A percentile compares a stretch with the other conserved stretches of the same genome.
These are phyloP conservation scores for Leccinum boreale DNA, from an alignment of 768 basidiomycete genomes.

Conservation along the genomic window DNA sequence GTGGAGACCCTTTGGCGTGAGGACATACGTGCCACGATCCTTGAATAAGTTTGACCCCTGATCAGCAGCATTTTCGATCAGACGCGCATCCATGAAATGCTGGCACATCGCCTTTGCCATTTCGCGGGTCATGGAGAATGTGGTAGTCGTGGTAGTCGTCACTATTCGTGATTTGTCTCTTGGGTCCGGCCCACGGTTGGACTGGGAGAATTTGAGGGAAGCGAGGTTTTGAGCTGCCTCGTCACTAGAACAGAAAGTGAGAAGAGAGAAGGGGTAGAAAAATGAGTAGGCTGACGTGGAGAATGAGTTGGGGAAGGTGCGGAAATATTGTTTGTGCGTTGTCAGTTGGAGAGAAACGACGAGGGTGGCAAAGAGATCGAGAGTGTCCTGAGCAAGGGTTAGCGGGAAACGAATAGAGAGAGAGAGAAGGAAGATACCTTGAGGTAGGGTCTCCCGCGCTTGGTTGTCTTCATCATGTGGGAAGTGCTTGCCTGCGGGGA, in stretches of 20 bases:
- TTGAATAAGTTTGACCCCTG: constrained; percentile 88
- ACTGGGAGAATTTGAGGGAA: constrained; percentile 97
- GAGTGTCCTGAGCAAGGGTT: constrained; percentile 69
- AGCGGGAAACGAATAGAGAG: constrained; percentile 6
- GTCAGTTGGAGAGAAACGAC: constrained; percentile 88
- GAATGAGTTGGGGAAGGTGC: constrained; percentile 91
- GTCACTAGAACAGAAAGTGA: constrained; percentile 54
- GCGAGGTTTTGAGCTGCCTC: constrained; percentile 92
- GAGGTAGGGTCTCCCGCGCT: constrained; percentile 89
- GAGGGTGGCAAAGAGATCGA: constrained; percentile 96
- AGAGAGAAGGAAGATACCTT: constrained; percentile 53
- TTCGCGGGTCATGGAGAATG: constrained; percentile 98
- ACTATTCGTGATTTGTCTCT: constrained; percentile 97
- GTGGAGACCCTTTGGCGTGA: constrained; percentile 97
- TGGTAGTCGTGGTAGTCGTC: constrained; percentile 98
- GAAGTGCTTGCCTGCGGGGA: constrained; percentile 62
- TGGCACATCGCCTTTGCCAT: constrained; percentile 99
- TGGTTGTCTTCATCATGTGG: constrained; percentile 99
- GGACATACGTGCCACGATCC: constrained; percentile 92
- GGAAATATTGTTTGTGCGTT: constrained; percentile 94
- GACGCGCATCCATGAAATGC: constrained; percentile 98
- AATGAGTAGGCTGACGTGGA: constrained; percentile 67
- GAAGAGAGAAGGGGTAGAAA: constrained; percentile 6
- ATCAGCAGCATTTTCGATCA: constrained; percentile 96
- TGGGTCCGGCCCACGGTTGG: constrained; percentile 96